Evolutionary conservation across 148 eudicot genomes (phyloP), one percentile per base, ranked within the genome.

Genomic region (Vaccinium myrtillus): DNA sequence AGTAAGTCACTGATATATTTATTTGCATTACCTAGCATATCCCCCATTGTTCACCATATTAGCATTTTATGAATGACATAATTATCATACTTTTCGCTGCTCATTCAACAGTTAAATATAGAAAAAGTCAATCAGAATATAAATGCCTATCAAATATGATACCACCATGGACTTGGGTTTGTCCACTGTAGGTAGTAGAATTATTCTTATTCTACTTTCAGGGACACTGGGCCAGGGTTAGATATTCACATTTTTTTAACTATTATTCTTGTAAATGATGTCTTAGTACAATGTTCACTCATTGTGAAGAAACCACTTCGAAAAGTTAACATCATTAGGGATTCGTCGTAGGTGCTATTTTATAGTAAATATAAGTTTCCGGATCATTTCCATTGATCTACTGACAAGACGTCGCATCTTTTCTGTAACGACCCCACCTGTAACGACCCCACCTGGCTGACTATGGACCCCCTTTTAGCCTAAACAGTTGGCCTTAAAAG

Each of bases 1-100:
- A 92, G 99, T 97, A 83, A 85, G 93, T 79, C 76, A 4, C 30
- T 3, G 23, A 84, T 49, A 23, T 50, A 67, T 61, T 6, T 27
- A 9, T 74, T 36, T 21, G 23, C 25, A 5, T 30, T 49, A 4
- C 32, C 18, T 18, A 8, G 36, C 39, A 48, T 79, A 27, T 8
- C 30, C 19, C 18, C 39, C 6, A 9, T 58, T 3, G 81, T 58
- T 46, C 16, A 32, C 12, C 10, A 76, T 54, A 51, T 61, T 10
- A 23, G 51, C 15, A 16, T 51, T 18, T 70, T 58, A 46, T 51
- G 56, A 15, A 18, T 48, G 21, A 39, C 8, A 21, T 79, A 25
- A 65, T 55, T 84, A 39, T 15, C 77, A 19, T 48, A 15, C 30
- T 23, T 82, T 10, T n/a, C 32, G 3, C 30, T 53, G 27, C 11